Base-by-base conservation (phyloP, 495 filamentous ascomycete species). In the Apiosordaria backusii region DNA sequence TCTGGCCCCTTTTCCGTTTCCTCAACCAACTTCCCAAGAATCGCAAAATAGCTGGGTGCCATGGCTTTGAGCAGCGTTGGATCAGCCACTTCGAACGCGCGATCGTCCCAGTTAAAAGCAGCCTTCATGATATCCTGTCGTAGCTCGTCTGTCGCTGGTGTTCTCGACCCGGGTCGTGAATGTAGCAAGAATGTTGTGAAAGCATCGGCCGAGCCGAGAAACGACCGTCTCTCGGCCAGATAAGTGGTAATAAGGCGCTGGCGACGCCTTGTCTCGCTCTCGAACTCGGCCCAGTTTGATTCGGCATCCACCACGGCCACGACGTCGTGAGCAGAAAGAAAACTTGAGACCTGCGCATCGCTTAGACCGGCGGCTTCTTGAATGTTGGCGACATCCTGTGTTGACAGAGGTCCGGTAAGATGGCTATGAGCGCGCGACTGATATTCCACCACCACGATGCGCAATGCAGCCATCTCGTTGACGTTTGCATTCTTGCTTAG, bases 401-500 rank as follows among this genome's bases (percentile, higher is more conserved):
- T 86, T 0, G 88, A 87, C 50, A 90, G 86, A 7, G 84, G 85
- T 19, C 83, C 79, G 35, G 87, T 80, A 22, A 96, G 84, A 65
- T 91, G 87, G 57, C 79, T 76, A 2, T 84, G 78, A 22, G 91
- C 81, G 40, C 92, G 84, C 40, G 81, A 83, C 74, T 97, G 93
- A 85, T 89, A 92, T 84, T 99, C 95, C 22, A 94, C 74, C 24
- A 96, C 79, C 7, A 87, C 86, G 52, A 96, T 84, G 57, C 96
- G 85, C 62, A 99, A 83, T 55, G 95, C 93, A 6, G 87, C 84
- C 21, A 96, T 80, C 77, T 97, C 90, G 76, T 95, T 89, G 65
- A 97, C 87, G 16, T 84, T 83, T 15, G 88, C 86, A 66, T 85
- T 84, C 64, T 90, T 83, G 73, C 90, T 93, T 60, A 99, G 81